These are phyloP conservation scores for Cephalotrichum gorgonifer DNA, from an alignment of 2,329 filamentous ascomycete genomes.

Conservation along the genomic window DNA sequence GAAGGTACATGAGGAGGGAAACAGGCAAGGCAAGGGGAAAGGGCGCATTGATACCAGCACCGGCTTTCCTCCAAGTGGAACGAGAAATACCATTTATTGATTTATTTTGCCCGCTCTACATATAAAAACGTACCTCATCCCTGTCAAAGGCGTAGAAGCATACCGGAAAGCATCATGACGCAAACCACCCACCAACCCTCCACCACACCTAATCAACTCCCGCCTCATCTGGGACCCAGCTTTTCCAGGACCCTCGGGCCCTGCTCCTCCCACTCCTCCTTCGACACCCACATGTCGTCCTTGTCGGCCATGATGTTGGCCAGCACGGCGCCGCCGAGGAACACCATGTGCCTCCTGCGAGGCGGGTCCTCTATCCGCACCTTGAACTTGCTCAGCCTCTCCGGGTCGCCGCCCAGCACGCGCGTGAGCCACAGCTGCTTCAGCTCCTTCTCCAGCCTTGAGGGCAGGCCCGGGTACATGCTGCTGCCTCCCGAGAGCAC, in stretches of 20 bases:
- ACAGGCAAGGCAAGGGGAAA: no score
- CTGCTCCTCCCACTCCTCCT: conserved; percentile 94
- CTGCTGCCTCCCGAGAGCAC: conserved; percentile 93
- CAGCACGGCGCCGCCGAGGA: conserved; percentile 89
- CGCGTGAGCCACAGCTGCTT: conserved; percentile 97
- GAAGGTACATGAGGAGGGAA: no score
- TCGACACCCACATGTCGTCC: conserved; percentile 97
- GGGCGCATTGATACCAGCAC: no score
- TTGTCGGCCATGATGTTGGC: conserved; percentile 99
- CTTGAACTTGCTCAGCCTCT: conserved; percentile 97
- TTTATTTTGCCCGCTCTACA: neutral
- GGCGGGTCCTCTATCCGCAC: conserved; percentile 97
- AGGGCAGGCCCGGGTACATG: conserved; percentile 97
- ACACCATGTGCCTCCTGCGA: conserved; percentile 97
- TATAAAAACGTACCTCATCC: neutral
- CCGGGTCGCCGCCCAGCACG: conserved; percentile 82
- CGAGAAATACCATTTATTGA: neutral
- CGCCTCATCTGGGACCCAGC: conserved; percentile 67
- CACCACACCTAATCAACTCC: neutral
- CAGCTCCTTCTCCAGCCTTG: conserved; percentile 91
- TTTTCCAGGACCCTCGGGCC: conserved; percentile 79
- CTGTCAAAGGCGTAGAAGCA: neutral
- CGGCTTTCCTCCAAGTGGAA: no score
- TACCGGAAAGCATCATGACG: no score
- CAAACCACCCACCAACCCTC: neutral